Conservation (phyloP, 2,329 filamentous ascomycete species). For the Cryphonectria japonica region DNA sequence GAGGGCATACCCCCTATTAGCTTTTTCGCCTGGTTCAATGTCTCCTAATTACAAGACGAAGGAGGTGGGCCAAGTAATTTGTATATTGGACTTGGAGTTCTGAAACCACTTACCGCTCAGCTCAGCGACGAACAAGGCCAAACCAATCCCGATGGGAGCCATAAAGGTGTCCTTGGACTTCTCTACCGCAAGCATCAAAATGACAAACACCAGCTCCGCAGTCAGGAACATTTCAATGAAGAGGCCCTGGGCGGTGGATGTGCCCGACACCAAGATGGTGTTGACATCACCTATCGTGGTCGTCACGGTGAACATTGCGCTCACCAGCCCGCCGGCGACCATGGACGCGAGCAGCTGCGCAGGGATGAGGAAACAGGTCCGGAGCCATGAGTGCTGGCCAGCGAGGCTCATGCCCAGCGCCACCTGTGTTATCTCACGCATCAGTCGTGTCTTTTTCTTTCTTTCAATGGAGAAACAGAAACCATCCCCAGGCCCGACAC, state of each 20-base stretch:
- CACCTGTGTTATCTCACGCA: conserved; percentile 34
- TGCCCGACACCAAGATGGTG: conserved; percentile 50
- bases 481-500: neutral
- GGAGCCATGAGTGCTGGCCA: conserved; percentile 51
- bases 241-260: conserved; percentile 55
- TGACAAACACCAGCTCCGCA: conserved; percentile 60
- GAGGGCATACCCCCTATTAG: neutral
- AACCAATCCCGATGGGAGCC: conserved; percentile 68
- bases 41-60: no score
- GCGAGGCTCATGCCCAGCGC: conserved; percentile 57
- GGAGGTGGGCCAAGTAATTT: neutral
- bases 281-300: conserved; percentile 49
- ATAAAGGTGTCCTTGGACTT: conserved; percentile 70
- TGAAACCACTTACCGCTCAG: conserved; percentile 38
- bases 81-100: no score
- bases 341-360: conserved; percentile 59
- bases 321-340: conserved; percentile 58
- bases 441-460: neutral
- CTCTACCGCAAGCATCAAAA: conserved; percentile 68
- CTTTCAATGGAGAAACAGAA: no score
- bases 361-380: conserved; percentile 51
- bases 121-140: conserved; percentile 62
- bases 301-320: conserved; percentile 48
- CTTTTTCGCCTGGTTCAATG: no score
- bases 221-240: conserved; percentile 67